Evolutionary conservation across 2,329 filamentous ascomycete genomes (phyloP).

Genomic region (Aspergillus sergii): DNA sequence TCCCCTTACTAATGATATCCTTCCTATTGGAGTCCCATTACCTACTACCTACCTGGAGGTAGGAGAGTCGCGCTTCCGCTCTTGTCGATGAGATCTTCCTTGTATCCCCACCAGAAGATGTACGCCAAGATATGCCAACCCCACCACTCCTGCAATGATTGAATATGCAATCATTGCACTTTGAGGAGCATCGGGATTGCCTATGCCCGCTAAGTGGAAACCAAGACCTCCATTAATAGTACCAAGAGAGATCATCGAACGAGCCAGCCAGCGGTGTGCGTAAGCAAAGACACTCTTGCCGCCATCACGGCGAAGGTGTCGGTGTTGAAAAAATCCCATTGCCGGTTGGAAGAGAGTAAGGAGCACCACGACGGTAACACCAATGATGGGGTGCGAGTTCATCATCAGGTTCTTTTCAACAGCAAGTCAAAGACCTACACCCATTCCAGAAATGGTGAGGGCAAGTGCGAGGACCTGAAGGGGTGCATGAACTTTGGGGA

Average conservation of each 20-base stretch:
- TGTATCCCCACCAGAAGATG: constrained; percentile 4
- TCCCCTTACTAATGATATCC: not conserved
- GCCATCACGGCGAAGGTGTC: constrained; percentile 36
- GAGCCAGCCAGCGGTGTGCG: too few species aligned
- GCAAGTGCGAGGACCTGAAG: constrained; percentile 52
- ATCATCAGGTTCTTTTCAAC: constrained; percentile 38
- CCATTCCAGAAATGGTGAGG: constrained; percentile 52
- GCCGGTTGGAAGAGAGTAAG: constrained; percentile 59
- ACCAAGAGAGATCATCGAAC: constrained; percentile 44
- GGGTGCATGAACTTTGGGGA: constrained; percentile 13
- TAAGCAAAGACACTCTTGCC: too few species aligned
- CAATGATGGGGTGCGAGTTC: constrained; percentile 55
- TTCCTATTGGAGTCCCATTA: too few species aligned
- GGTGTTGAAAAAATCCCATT: too few species aligned
- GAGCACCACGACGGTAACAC: constrained; percentile 50
- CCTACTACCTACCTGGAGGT: too few species aligned
- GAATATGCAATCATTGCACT: constrained; percentile 51
- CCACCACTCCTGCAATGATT: constrained; percentile 54
- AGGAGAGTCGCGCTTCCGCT: not conserved
- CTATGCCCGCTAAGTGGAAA: constrained; percentile 37
- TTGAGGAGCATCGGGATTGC: constrained; percentile 31
- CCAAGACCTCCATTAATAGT: constrained; percentile 51
- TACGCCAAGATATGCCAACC: constrained; percentile 43
- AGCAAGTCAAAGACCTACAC: constrained; percentile 54
- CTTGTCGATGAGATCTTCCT: not conserved